Evolutionary conservation across 2,329 filamentous ascomycete species (phyloP), one percentile per base, ranked within the genome.

Genomic region (Fusarium sublunatum): DNA sequence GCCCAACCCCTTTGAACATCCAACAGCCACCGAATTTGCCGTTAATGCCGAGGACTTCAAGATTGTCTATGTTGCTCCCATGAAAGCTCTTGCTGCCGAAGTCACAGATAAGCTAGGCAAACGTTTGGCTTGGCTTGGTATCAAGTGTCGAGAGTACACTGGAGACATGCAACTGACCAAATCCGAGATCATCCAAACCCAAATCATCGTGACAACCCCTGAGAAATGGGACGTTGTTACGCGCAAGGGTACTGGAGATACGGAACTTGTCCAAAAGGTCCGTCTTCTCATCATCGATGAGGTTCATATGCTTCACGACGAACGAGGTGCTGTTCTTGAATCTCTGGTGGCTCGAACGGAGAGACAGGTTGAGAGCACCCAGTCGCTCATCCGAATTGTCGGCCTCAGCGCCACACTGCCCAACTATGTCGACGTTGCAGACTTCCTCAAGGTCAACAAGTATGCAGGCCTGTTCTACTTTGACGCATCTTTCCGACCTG

Each of bases 141-240:
- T 99, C 70, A 88, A 92, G 74, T 94, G 92, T 65, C 90, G 95
- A 61, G 95, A 99, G 77, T 88, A 96, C 75, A 99, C 95, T 43
- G 95, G 95, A 72, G 95, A 99, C 75, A 99, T 99, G 95, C 95
- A 99, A 73, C 84, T 99, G 53, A 97, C 94, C 44, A 99, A 99
- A 76, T 86, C 92, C 2, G 96, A 99, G 76, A 97, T 99, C 60
- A 85, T 97, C 13, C 89, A 93, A 64, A 99, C 95, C 0, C 95
- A 99, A 74, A 95, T 99, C 68, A 97, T 99, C 58, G 95, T 99
- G 45, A 99, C 96, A 0, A 99, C 95, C 1, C 95, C 95, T 32
- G 95, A 99, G 78, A 99, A 99, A 78, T 99, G 96, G 96, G 95
- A 99, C 75, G 95, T 99, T 1, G 92, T 99, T 6, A 99, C 95